Percentiles rank a stretch among this genome's conserved stretches.
Conservation (phyloP, 225 moss, liverwort and hornwort species). For the Takakia lepidozioides region DNA sequence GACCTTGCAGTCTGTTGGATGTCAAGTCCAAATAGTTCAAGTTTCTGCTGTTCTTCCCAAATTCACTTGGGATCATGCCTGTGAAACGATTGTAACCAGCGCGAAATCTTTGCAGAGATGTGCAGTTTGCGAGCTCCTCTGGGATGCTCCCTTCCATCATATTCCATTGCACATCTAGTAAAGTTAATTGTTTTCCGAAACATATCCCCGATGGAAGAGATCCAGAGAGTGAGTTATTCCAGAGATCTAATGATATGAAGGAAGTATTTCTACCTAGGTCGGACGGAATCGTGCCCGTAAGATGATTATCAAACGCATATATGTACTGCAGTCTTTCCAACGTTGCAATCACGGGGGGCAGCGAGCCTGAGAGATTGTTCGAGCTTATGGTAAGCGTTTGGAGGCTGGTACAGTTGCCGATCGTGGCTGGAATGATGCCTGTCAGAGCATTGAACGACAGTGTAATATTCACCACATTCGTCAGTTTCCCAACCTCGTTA, state of each 20-base stretch:
- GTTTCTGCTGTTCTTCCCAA: slow-evolving; percentile 20
- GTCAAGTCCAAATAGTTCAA: slow-evolving; percentile 26
- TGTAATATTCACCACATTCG: no score
- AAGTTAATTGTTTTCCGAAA: slow-evolving; percentile 15
- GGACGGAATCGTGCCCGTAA: slow-evolving; percentile 13
- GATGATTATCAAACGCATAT: slow-evolving; percentile 5
- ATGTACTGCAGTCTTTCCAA: slow-evolving; percentile 2
- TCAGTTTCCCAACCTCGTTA: no score
- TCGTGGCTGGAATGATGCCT: neutral
- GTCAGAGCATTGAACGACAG: no score
- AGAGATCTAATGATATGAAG: neutral
- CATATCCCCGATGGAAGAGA: slow-evolving; percentile 22
- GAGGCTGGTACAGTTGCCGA: slow-evolving; percentile 14
- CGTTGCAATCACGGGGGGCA: slow-evolving; percentile 3
- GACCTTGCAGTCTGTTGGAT: slow-evolving; percentile 31
- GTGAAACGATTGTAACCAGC: slow-evolving; percentile 27
- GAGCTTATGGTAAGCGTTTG: slow-evolving; percentile 12
- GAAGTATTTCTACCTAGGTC: slow-evolving; percentile 2
- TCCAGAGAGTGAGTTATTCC: slow-evolving; percentile 15
- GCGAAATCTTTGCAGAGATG: slow-evolving; percentile 21
- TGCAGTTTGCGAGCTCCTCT: slow-evolving; percentile 20
- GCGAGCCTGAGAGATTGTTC: slow-evolving; percentile 13
- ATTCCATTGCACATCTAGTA: slow-evolving; percentile 34
- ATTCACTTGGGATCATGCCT: slow-evolving; percentile 25
- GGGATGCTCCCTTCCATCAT: slow-evolving; percentile 44